These are phyloP conservation scores for Sporothrix mexicana DNA, from an alignment of 2,329 filamentous ascomycete genomes.

Conservation along the genomic window DNA sequence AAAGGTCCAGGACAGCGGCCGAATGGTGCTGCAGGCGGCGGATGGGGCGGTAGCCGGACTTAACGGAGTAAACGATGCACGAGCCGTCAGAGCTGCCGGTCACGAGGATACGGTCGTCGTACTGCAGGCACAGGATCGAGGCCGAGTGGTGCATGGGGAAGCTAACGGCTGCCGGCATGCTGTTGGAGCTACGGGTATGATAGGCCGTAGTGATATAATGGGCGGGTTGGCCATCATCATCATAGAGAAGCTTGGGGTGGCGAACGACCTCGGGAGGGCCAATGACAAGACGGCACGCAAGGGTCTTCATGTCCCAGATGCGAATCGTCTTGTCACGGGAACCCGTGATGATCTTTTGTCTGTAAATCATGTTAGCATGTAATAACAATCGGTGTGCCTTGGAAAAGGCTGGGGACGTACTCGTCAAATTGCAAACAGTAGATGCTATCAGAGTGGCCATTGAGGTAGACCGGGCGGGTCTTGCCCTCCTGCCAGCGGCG, in stretches of 20 bases:
- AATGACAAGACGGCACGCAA: conserved; percentile 83
- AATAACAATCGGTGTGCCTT: not conserved
- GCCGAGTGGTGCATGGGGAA: conserved; percentile 77
- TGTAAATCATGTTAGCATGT: not conserved
- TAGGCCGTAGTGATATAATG: conserved; percentile 58
- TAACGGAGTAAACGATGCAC: conserved; percentile 89
- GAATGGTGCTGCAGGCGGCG: conserved; percentile 78
- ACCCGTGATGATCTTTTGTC: conserved; percentile 86
- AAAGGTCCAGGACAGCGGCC: conserved; percentile 90
- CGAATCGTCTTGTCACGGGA: conserved; percentile 95
- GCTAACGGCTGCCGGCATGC: conserved; percentile 60
- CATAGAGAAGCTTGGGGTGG: conserved; percentile 57
- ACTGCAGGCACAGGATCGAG: conserved; percentile 93
- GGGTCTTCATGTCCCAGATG: conserved; percentile 92
- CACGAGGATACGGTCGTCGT: conserved; percentile 89
- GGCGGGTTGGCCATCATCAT: conserved; percentile 56
- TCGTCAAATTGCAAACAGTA: conserved; percentile 99
- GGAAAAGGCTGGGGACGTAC: conserved; percentile 55
- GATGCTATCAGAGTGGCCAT: conserved; percentile 93
- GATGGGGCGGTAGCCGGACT: conserved; percentile 77
- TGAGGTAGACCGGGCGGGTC: conserved; percentile 83
- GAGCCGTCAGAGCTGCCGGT: conserved; percentile 92
- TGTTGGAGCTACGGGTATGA: conserved; percentile 49
- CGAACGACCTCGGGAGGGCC: conserved; percentile 73
- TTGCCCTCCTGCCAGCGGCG: conserved; percentile 79